Conservation (phyloP, 345 rosid species). For the Citrus mangshanensis region DNA sequence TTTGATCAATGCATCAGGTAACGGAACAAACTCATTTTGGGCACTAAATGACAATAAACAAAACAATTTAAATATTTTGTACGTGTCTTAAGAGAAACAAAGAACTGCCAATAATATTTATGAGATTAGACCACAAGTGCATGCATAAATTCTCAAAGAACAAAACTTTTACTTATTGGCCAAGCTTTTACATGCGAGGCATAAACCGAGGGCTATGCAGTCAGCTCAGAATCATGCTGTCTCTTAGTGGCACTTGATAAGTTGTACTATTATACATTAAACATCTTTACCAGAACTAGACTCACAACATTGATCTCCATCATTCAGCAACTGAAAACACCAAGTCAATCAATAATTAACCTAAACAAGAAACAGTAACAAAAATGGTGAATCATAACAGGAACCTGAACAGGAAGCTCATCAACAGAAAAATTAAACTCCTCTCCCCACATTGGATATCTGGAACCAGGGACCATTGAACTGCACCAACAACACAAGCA, state of each 20-base stretch:
- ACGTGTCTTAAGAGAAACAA: not conserved
- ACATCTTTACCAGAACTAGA: not conserved
- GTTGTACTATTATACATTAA: not conserved
- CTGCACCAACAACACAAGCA: slow-evolving; percentile 38
- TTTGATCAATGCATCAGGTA: not conserved
- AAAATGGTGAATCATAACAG: slow-evolving; percentile 7
- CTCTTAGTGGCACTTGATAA: not conserved
- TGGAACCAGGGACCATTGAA: slow-evolving; percentile 97
- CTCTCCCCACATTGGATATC: slow-evolving; percentile 99
- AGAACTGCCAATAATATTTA: not conserved
- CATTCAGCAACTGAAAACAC: slow-evolving; percentile 4
- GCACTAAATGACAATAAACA: not conserved
- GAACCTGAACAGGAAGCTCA: slow-evolving; percentile 89
- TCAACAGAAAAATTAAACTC: slow-evolving; percentile 89
- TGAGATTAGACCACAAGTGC: not conserved
- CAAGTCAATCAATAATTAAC: not conserved
- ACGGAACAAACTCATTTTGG: not conserved
- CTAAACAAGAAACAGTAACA: not conserved
- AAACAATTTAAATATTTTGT: not conserved
- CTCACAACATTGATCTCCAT: not conserved
- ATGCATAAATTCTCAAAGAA: not conserved
- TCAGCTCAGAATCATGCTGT: not conserved
- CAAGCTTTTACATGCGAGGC: not conserved
- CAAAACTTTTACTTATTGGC: not conserved
- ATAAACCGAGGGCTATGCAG: not conserved